phyloP scores from a whole-genome alignment of 2,329 filamentous ascomycete genomes.

The Stachybotrys chlorohalonatus region DNA sequence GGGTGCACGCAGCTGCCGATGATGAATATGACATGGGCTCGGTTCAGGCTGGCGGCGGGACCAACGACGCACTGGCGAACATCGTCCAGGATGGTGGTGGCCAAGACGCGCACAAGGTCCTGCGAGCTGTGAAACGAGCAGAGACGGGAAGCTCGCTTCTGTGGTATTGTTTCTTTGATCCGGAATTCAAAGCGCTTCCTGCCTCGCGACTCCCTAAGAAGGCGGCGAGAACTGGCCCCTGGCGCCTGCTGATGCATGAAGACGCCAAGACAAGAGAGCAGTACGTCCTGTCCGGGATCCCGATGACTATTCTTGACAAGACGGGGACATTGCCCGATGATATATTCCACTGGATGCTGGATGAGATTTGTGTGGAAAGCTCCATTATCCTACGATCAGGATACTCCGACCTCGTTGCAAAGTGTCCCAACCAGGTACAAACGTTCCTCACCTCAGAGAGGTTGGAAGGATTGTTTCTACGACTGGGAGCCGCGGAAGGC shows the following conservation, averaged over 20 bases:
- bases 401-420: conserved; percentile 47
- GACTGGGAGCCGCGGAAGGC: conserved; percentile 46
- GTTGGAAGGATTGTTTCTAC: conserved; percentile 45
- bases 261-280: conserved; percentile 38
- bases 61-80: conserved; percentile 13
- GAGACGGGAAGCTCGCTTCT: conserved; percentile 24
- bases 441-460: conserved; percentile 34
- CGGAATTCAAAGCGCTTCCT: conserved; percentile 17
- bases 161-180: conserved; percentile 43
- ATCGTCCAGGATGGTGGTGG: conserved; percentile 27
- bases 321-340: conserved; percentile 46
- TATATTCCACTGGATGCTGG: conserved; percentile 56
- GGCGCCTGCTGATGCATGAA: conserved; percentile 39
- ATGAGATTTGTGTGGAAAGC: conserved; percentile 47
- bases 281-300: conserved; percentile 53
- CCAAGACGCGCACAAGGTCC: conserved; percentile 33
- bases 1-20: conserved; percentile 25
- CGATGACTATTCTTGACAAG: conserved; percentile 37
- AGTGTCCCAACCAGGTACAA: conserved; percentile 32
- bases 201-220: conserved; percentile 17
- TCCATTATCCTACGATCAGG: conserved; percentile 47
- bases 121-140: conserved; percentile 42
- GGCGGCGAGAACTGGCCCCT: conserved; percentile 25
- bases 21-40: conserved; percentile 5
- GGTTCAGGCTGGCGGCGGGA: conserved; percentile 3